Evolutionary conservation across 2,329 filamentous ascomycete genomes (phyloP), one percentile per base, ranked within the genome.

Genomic region (Macrophomina phaseolina): DNA sequence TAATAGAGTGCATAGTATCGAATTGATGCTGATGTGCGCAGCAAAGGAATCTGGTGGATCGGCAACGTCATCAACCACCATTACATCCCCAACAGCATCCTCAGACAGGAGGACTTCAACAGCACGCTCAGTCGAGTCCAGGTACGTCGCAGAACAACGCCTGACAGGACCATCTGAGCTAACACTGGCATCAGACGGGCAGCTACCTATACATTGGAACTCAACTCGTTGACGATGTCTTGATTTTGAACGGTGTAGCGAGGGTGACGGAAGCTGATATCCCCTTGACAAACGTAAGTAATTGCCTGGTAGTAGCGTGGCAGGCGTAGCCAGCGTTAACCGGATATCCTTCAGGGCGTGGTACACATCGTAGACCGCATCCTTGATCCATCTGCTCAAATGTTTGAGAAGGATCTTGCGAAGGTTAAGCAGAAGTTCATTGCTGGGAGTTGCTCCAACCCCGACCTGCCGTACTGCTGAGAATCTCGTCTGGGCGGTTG

Each of bases 381-480:
- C 9, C 45, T 75, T 8, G 70, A 74, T 30, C 73, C 73, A 4
- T 73, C 70, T 7, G 69, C 71, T 4, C 72, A 72, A 67, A 58
- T 75, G 18, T 73, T 73, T 48, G 71, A 73, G 55, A 64, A 48
- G 8, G 73, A 75, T 62, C 36, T 71, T 34, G 67, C 70, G 4
- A 72, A 69, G 66, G 68, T 66, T 4, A 67, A 56, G 3, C 73
- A 74, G 32, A 68, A 60, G 11, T 75, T 73, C 48, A 74, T 73
- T 60, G 67, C 71, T 18, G 72, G 72, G 5, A 74, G 74, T 64
- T 75, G 71, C 56, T 74, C 72, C 23, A 71, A 74, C 32, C 71
- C 70, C 1, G 67, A 66, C 5, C 53, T 75, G 40, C 70, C 72
- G 12, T 75, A 73, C 23, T 74, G 71, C 45, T 65, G 14, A 46